Evolutionary conservation across 2,329 filamentous ascomycete genomes (phyloP).

Genomic region (Botryotinia convoluta): DNA sequence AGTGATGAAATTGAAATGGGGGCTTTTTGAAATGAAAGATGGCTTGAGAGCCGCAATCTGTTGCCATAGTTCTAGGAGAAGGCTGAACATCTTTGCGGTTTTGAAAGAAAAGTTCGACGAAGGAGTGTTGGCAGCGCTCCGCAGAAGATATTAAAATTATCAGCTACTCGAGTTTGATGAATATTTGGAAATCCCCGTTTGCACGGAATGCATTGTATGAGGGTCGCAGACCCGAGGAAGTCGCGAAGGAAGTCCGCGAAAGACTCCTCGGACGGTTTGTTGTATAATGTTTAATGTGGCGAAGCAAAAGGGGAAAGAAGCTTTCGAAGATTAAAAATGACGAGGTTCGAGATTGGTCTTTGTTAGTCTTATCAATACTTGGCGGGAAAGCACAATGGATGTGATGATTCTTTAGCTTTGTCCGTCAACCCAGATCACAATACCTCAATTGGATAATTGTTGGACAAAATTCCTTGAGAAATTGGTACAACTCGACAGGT

Average conservation of each 20-base stretch:
- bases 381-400: neutral
- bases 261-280: constrained; percentile 11
- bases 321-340: constrained; percentile 5
- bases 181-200: constrained; percentile 6
- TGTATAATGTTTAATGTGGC: constrained; percentile 11
- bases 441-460: neutral
- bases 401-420: constrained; percentile 9
- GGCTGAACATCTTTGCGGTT: constrained; percentile 30
- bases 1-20: constrained; percentile 78
- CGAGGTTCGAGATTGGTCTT: constrained; percentile 6
- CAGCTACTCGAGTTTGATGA: neutral
- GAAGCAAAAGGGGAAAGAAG: constrained; percentile 17
- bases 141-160: neutral
- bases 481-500: constrained; percentile 4
- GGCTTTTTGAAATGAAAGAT: constrained; percentile 57
- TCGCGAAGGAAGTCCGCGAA: constrained; percentile 13
- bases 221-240: constrained; percentile 8
- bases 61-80: constrained; percentile 37
- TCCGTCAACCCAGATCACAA: neutral
- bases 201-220: constrained; percentile 13
- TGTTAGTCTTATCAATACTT: constrained; percentile 12
- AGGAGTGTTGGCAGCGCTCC: neutral
- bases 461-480: neutral
- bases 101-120: neutral
- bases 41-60: constrained; percentile 53